Percentiles rank a stretch among this genome's conserved stretches.
phyloP scores from a whole-genome alignment of 31 red algal species.

The Endocladia muricata region DNA sequence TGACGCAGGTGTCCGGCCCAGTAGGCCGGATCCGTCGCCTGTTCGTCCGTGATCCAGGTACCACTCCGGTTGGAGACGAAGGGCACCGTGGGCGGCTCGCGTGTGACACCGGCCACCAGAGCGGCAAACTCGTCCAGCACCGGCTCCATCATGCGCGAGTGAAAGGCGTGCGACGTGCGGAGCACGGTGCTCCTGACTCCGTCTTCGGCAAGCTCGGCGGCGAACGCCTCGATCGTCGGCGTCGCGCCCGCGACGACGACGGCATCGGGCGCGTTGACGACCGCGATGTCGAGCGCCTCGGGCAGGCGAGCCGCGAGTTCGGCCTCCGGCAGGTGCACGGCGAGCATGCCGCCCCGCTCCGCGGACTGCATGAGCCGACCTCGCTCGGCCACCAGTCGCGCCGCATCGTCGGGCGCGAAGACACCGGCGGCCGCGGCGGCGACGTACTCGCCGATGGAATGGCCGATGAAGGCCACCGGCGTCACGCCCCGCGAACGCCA shows the following conservation, averaged over 20 bases:
- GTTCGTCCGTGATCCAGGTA: no score
- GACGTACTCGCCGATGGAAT: background rate
- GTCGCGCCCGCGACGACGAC: background rate
- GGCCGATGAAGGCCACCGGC: no score
- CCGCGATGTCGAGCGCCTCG: background rate
- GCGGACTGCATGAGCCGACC: background rate
- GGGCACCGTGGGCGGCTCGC: no score
- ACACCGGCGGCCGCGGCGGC: background rate
- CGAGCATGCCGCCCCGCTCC: background rate
- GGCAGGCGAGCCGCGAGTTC: background rate
- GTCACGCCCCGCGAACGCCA: no score
- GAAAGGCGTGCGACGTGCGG: background rate
- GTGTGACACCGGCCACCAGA: background rate
- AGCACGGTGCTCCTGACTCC: background rate
- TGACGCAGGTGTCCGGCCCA: no score
- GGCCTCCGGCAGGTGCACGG: background rate
- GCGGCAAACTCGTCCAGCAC: background rate
- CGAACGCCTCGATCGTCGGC: background rate
- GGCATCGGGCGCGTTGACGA: background rate
- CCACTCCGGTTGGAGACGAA: no score
- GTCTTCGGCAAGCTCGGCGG: background rate
- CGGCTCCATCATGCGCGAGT: background rate
- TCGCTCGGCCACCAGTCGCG: background rate
- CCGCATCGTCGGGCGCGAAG: background rate
- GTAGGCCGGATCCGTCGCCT: no score